Base-by-base conservation (phyloP, 2,329 filamentous ascomycete species). In the Scleromitrula shiraiana region DNA sequence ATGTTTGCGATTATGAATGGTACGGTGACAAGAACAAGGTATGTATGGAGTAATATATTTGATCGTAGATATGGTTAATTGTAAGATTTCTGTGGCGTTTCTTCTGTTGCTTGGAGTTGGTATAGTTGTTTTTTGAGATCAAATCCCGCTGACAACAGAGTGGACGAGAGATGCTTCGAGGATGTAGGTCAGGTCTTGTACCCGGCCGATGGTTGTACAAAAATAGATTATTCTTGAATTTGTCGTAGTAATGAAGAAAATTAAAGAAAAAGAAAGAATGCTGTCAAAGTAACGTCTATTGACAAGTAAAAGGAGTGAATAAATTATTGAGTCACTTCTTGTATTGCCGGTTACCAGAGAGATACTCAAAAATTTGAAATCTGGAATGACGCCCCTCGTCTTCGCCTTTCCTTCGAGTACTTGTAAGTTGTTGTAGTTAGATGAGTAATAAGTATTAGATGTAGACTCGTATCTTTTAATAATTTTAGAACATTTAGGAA, bases 1-100 rank as follows among this genome's bases (percentile, higher is more conserved):
- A 20, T 23, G 4, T 12, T 30, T 46, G 26, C 27, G 36, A 19
- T 29, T 7, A 12, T 38, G 42, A 45, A 15, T 36, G 24, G 42
- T 14, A 36, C 8, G 8, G 14, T n/a, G 27, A 3, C 24, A 37
- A 20, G 12, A 33, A 6, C n/a, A 15, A 33, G 30, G 30, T 15
- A 44, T 22, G 23, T 26, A 26, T 29, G 26, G 26, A 12, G 26
- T 6, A 20, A 5, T 6, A 27, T n/a, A n/a, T n/a, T n/a, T n/a
- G 14, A 6, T 26, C 15, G 15, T 20, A 24, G 22, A 44, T 37
- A 32, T 20, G 17, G 40, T 33, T 29, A 15, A 17, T 41, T 10
- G 36, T 46, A 33, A 17, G 27, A 24, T 22, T 41, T 26, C 24
- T 46, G 44, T 46, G 44, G 44, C 44, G 44, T 17, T 32, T 41